Evolutionary conservation across 2,329 filamentous ascomycete species (phyloP), one percentile per base, ranked within the genome.

Genomic region (Pestalotiopsis sp.): DNA sequence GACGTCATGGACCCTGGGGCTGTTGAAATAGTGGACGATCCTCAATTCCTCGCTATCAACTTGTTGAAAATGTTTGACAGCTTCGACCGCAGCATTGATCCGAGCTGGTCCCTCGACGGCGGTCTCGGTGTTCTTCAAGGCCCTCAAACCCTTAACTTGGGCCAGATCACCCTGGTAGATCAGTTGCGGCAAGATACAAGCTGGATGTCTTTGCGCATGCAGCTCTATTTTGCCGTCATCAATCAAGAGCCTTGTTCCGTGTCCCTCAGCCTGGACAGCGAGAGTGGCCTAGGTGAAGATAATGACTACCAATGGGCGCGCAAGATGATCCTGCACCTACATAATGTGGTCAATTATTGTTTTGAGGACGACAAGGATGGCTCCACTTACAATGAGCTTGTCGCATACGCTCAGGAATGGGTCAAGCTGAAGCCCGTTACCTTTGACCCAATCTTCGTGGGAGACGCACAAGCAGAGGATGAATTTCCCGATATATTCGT

Each of bases 401-500:
- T 73, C 0, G 68, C 64, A n/a, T 73, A 75, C n/a, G 69, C 71
- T 0, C 66, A 73, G 0, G 67, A 64, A 1, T 78, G 76, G 75
- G 74, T 72, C 41, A 31, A 64, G 7, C 67, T 72, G 4, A 76
- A 73, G 0, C 75, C 76, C 6, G 68, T 71, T 7, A 75, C 75
- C 0, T 78, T 77, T 38, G 68, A 67, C 0, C 75, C 76, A 1
- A 71, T 78, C 1, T 74, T 74, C 23, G 65, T 72, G 1, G 63
- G 65, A 65, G 20, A 67, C 14, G 36, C 25, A 6, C 17, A 41
- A 4, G 20, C 31, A 27, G 65, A 52, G 7, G 57, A 67, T 38
- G 31, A 67, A 12, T 74, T 77, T 40, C 75, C 75, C 0, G 71
- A 74, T 17, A 73, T 77, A 25, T 75, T 72, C 69, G 66, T 77